Conservation (phyloP, 495 filamentous ascomycete species). For the Aspergillus conjunctus region DNA sequence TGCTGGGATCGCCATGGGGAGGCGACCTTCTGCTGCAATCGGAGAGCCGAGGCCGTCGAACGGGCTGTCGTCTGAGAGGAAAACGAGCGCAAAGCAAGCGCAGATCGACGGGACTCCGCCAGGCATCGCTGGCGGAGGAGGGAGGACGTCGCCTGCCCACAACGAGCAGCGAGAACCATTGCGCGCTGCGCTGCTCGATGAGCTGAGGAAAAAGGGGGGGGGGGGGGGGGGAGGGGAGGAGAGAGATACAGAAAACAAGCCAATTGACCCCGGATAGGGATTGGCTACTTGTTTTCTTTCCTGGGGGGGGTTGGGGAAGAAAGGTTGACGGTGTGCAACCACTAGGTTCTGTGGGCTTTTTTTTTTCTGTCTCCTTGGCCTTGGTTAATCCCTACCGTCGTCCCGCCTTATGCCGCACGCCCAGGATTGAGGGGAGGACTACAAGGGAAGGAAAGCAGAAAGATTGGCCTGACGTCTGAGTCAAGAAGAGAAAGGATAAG, state of each 20-base stretch:
- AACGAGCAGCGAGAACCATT: conserved; percentile 56
- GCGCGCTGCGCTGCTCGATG: conserved; percentile 38
- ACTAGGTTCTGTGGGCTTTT: conserved; percentile 12
- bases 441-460: conserved; percentile 18
- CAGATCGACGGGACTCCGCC: conserved; percentile 43
- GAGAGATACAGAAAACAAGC: conserved; percentile 16
- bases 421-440: conserved; percentile 24
- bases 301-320: conserved; percentile 19
- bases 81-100: conserved; percentile 45
- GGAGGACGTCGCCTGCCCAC: conserved; percentile 49
- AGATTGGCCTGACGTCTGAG: conserved; percentile 18
- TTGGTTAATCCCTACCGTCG: conserved; percentile 21
- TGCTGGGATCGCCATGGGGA: conserved; percentile 46
- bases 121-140: conserved; percentile 51
- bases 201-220: conserved; percentile 11
- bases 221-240: conserved; percentile 13
- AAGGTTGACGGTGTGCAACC: conserved; percentile 13
- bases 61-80: conserved; percentile 42
- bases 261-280: conserved; percentile 19
- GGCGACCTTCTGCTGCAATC: conserved; percentile 43
- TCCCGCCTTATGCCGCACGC: conserved; percentile 31
- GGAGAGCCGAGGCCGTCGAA: conserved; percentile 39
- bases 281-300: conserved; percentile 21
- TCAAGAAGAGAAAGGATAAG: conserved; percentile 13
- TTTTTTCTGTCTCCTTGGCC: conserved; percentile 12